Percentiles rank a stretch among this genome's conserved stretches.
phyloP scores from a whole-genome alignment of 495 filamentous ascomycete species.

The Neurospora sp. region DNA sequence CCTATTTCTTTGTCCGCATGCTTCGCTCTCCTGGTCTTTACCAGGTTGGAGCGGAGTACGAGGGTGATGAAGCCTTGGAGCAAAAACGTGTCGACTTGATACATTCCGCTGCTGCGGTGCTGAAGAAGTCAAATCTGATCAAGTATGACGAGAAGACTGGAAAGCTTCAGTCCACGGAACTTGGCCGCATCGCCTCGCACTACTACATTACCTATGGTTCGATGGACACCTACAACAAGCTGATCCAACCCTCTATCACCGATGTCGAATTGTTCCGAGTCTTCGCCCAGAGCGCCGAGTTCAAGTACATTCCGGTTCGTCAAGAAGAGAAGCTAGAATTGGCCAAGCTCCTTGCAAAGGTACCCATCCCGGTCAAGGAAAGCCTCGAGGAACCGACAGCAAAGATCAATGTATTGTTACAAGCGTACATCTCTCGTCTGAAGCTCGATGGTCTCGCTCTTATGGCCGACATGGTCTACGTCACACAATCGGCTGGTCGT shows the following conservation, averaged over 20 bases:
- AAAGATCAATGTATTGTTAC: conserved; percentile 98
- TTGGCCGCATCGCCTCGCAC: conserved; percentile 90
- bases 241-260: conserved; percentile 85
- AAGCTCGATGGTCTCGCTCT: conserved; percentile 88
- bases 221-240: conserved; percentile 92
- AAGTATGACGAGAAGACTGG: conserved; percentile 95
- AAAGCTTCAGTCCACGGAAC: conserved; percentile 80
- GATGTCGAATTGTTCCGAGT: conserved; percentile 93
- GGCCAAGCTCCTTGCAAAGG: conserved; percentile 77
- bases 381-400: conserved; percentile 92
- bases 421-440: conserved; percentile 92
- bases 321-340: conserved; percentile 97
- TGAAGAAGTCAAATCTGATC: conserved; percentile 79
- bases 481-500: conserved; percentile 94
- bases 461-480: conserved; percentile 98
- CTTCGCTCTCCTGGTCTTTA: conserved; percentile 91
- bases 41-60: conserved; percentile 90
- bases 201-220: conserved; percentile 97
- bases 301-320: conserved; percentile 97
- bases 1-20: conserved; percentile 97
- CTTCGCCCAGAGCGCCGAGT: conserved; percentile 96
- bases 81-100: conserved; percentile 95
- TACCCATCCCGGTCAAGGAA: conserved; percentile 96
- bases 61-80: conserved; percentile 81
- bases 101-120: conserved; percentile 80